phyloP scores from a whole-genome alignment of 139 green algal genomes.

The Mychonastes homosphaera region DNA sequence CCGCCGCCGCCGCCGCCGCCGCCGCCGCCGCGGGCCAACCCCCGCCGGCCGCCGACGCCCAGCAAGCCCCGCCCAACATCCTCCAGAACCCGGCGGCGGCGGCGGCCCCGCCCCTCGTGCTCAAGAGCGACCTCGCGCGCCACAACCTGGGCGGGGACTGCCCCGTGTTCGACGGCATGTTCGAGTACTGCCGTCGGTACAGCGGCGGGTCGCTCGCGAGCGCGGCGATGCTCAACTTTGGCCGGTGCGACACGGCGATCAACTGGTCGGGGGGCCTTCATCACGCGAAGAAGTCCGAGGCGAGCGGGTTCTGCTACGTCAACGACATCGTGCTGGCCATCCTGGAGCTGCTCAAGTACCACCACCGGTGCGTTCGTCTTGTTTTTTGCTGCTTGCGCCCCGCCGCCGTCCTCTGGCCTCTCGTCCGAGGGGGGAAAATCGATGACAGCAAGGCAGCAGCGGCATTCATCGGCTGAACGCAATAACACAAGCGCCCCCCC shows the following conservation, averaged over 20 bases:
- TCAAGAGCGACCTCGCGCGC: conserved; percentile 68
- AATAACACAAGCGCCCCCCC: background rate
- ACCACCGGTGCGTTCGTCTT: conserved; percentile 31
- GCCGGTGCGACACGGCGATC: conserved; percentile 76
- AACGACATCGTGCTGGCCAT: conserved; percentile 97
- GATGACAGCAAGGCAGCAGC: background rate
- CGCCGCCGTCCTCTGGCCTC: too few relatives aligned
- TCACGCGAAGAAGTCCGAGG: conserved; percentile 82
- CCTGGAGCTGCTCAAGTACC: conserved; percentile 86
- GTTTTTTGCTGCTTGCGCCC: too few relatives aligned
- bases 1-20: too few relatives aligned
- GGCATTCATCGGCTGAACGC: background rate
- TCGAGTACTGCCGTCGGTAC: conserved; percentile 83
- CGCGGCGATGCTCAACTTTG: conserved; percentile 83
- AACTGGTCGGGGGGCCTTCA: conserved; percentile 97
- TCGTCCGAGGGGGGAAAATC: too few relatives aligned
- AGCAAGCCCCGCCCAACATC: too few relatives aligned
- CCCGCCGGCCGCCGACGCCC: too few relatives aligned
- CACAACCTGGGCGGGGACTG: conserved; percentile 58
- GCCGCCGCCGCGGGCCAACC: too few relatives aligned
- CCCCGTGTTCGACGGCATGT: conserved; percentile 89
- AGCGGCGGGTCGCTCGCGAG: conserved; percentile 72
- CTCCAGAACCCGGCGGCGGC: too few relatives aligned
- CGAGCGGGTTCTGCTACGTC: conserved; percentile 89
- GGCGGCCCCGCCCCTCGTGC: too few relatives aligned